Conservation (phyloP, 192 early-diverging fungal species). For the Spinellus fusiger region DNA sequence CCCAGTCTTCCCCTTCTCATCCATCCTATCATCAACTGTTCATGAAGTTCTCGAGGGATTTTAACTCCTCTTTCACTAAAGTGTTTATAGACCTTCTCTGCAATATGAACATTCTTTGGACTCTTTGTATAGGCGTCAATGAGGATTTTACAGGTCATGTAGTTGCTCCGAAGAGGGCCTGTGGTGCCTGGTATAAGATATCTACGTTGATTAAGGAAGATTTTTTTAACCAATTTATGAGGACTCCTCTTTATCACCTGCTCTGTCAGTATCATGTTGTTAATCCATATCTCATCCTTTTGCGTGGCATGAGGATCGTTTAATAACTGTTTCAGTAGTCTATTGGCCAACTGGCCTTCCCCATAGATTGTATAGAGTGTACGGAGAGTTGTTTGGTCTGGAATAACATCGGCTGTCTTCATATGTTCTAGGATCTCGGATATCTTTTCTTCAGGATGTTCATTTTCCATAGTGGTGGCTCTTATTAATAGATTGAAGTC, state of each 20-base stretch:
- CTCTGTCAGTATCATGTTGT: constrained; percentile 14
- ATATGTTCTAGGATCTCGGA: constrained; percentile 22
- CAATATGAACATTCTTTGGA: constrained; percentile 1
- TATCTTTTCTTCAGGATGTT: constrained; percentile 11
- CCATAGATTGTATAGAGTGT: constrained; percentile 16
- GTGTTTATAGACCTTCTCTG: constrained; percentile 10
- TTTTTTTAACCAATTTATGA: neutral
- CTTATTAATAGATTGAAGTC: constrained; percentile 28
- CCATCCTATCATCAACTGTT: constrained; percentile 8
- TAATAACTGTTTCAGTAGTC: constrained; percentile 4
- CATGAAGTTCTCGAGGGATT: neutral
- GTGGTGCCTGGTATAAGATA: neutral
- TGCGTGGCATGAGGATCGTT: neutral
- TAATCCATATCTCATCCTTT: constrained; percentile 8
- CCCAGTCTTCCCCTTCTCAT: constrained; percentile 8
- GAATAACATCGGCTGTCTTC: constrained; percentile 13
- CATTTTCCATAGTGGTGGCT: neutral
- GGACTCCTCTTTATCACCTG: constrained; percentile 2
- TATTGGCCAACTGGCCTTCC: constrained; percentile 1
- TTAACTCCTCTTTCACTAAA: constrained; percentile 18
- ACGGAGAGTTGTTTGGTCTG: constrained; percentile 14
- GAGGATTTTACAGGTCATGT: constrained; percentile 18
- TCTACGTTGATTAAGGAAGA: constrained; percentile 1
- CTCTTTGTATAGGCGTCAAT: constrained; percentile 3
- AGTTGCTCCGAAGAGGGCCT: neutral